Base-by-base conservation (phyloP, 129 eudicot genomes). In the Ambrosia trifida region DNA sequence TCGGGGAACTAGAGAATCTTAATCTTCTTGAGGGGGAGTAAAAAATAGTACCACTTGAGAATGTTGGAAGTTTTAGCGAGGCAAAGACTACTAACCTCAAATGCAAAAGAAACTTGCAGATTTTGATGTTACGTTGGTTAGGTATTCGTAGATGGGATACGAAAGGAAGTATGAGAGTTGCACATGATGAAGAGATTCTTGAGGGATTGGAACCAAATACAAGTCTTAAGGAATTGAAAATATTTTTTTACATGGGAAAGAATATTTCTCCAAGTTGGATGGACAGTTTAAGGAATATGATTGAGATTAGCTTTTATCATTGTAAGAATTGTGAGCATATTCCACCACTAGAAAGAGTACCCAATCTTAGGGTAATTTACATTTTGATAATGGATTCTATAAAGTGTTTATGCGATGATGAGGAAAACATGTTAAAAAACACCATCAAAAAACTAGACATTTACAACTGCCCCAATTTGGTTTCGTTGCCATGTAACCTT, bases 131-230 rank as follows among this genome's bases (percentile, higher is more conserved):
- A 31, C 40, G 64, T 30, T 58, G 64, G 64, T 58, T 41, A 1
- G 36, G 16, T 32, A 28, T 56, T 56, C 63, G 63, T 56, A 4
- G 1, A 7, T 3, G 36, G 7, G 36, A 56, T 24, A 11, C 35
- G 16, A 56, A 1, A 54, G 60, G 31, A 54, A 9, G 13, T 54
- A 19, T 24, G 4, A 19, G 63, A 56, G 33, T 35, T 32, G 45
- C 35, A 31, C 24, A 32, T 7, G 77, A 72, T 49, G 78, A 73
- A 50, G 11, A 73, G 16, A 41, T 73, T 35, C 41, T 73, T 1
- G 78, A 73, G 51, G 63, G 70, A 62, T 33, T 73, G 5, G 70
- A 73, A 62, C 78, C 78, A 12, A 47, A 63, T 73, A 33, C 40
- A 3, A 62, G 63, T 28, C 70, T 73, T 50, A 35, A 19, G 28